These are phyloP conservation scores for Mucor irregularis DNA, from an alignment of 371 early-diverging fungal genomes.

Conservation along the genomic window DNA sequence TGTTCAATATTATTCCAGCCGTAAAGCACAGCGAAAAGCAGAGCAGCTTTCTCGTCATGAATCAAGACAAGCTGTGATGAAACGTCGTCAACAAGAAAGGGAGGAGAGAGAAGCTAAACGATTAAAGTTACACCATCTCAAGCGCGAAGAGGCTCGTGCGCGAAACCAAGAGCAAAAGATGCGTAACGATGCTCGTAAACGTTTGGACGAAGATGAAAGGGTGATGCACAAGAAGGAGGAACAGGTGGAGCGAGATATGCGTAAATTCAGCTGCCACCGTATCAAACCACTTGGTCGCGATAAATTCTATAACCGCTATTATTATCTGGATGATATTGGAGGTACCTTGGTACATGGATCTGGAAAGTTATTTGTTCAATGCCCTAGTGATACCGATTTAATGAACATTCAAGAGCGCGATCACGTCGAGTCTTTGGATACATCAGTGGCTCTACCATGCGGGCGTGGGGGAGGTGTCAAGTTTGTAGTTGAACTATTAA, in stretches of 20 bases:
- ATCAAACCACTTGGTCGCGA: constrained; percentile 81
- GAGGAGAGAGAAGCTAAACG: constrained; percentile 52
- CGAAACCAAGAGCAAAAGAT: constrained; percentile 46
- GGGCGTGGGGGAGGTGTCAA: constrained; percentile 46
- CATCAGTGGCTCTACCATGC: constrained; percentile 27
- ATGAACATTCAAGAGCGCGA: constrained; percentile 41
- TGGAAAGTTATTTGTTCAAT: constrained; percentile 65
- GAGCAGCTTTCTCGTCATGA: constrained; percentile 40
- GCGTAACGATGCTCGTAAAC: constrained; percentile 47
- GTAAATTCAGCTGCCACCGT: constrained; percentile 63
- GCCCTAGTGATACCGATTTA: constrained; percentile 54
- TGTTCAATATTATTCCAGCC: no score
- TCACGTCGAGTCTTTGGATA: constrained; percentile 22
- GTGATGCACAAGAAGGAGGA: constrained; percentile 53
- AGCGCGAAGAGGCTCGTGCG: constrained; percentile 51
- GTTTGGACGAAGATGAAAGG: constrained; percentile 52
- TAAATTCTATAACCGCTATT: constrained; percentile 82
- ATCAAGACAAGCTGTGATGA: constrained; percentile 57
- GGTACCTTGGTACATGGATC: constrained; percentile 61
- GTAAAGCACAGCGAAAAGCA: constrained; percentile 32
- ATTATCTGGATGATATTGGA: constrained; percentile 80
- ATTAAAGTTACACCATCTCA: constrained; percentile 43
- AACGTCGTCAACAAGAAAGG: constrained; percentile 51
- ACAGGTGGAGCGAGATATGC: constrained; percentile 66
- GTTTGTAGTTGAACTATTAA: constrained; percentile 35